Evolutionary conservation across 768 basidiomycete genomes (phyloP).

Genomic region (Calocybe gangraenosa): DNA sequence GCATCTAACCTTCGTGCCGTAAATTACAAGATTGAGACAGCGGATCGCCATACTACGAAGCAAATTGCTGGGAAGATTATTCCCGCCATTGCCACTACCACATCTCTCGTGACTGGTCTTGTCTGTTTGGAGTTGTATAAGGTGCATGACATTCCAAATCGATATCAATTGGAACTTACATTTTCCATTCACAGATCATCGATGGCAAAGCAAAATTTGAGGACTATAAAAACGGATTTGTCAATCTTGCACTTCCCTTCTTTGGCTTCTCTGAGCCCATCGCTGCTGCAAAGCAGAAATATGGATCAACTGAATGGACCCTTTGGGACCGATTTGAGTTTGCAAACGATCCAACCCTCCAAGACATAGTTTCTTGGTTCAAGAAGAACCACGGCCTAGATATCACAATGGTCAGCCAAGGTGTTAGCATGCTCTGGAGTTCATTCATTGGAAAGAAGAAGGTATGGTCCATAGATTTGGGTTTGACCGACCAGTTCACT

Average conservation of each 20-base stretch:
- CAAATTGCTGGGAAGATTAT: conserved; percentile 99
- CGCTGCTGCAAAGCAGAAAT: conserved; percentile 84
- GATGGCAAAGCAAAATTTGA: conserved; percentile 93
- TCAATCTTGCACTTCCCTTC: conserved; percentile 97
- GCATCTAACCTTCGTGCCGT: conserved; percentile 94
- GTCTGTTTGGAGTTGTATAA: conserved; percentile 98
- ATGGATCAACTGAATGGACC: conserved; percentile 88
- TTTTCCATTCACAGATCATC: conserved; percentile 59
- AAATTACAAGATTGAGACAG: conserved; percentile 87
- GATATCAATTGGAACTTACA: conserved; percentile 1
- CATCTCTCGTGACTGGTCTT: conserved; percentile 90
- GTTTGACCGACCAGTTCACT: not conserved
- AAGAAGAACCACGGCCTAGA: conserved; percentile 79
- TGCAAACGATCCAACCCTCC: conserved; percentile 80
- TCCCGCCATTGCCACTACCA: conserved; percentile 98
- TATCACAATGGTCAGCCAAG: conserved; percentile 93
- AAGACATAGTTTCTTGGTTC: conserved; percentile 85
- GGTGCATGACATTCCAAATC: conserved; percentile 34
- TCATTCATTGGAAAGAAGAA: conserved; percentile 92
- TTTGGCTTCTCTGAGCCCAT: conserved; percentile 99
- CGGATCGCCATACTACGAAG: conserved; percentile 92
- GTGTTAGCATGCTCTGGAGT: conserved; percentile 98
- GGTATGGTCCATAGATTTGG: conserved; percentile 39
- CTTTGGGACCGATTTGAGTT: conserved; percentile 98
- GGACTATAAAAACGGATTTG: conserved; percentile 96